phyloP scores from a whole-genome alignment of 2,329 filamentous ascomycete species.

The Eutypa lata region DNA sequence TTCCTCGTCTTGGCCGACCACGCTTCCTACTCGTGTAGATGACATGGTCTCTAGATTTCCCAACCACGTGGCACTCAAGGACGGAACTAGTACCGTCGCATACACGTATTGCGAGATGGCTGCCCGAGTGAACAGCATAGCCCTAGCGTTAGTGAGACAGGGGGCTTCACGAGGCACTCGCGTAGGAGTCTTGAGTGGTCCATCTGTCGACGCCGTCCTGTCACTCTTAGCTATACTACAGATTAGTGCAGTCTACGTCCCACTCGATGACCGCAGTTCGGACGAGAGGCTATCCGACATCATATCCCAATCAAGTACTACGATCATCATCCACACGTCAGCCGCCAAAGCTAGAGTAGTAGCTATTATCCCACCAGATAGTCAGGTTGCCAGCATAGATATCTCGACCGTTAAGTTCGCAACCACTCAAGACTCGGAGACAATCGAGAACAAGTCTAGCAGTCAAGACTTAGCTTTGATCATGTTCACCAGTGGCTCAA shows the following conservation, averaged over 20 bases:
- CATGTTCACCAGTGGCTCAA: slow-evolving; percentile 20
- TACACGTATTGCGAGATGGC: no score
- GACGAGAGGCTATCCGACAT: background rate
- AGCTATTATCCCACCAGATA: no score
- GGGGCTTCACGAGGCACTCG: no score
- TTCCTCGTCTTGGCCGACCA: no score
- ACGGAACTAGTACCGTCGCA: no score
- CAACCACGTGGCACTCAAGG: no score
- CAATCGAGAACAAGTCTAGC: background rate
- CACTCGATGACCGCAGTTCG: background rate
- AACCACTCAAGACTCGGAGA: no score
- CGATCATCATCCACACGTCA: background rate
- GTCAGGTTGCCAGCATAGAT: background rate
- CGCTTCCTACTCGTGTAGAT: no score
- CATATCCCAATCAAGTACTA: background rate
- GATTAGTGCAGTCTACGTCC: background rate
- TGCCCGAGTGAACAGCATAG: no score
- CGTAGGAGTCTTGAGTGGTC: background rate
- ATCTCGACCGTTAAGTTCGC: background rate
- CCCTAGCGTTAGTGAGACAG: no score
- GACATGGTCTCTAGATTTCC: no score
- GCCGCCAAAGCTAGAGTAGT: no score
- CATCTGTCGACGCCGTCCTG: background rate
- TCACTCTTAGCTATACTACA: background rate
- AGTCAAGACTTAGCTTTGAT: slow-evolving; percentile 7